phyloP scores from a whole-genome alignment of 345 rosid species.

The Pistacia integerrima region DNA sequence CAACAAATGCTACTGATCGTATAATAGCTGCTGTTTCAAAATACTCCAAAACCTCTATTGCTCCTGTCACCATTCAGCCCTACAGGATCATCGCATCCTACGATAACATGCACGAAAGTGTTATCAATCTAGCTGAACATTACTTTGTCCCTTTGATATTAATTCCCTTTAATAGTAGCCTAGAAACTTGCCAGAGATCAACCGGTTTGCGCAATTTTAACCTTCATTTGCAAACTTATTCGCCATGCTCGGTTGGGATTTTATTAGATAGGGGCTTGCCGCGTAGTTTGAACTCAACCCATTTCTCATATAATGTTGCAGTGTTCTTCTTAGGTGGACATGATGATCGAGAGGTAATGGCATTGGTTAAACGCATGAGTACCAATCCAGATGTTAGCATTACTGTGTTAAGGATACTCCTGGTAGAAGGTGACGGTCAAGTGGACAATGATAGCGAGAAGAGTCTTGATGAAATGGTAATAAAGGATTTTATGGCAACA shows the following conservation, averaged over 20 bases:
- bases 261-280: conserved; percentile 25
- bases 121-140: conserved; percentile 33
- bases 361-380: conserved; percentile 30
- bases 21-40: conserved; percentile 34
- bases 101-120: conserved; percentile 33
- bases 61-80: conserved; percentile 17
- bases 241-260: conserved; percentile 38
- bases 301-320: conserved; percentile 12
- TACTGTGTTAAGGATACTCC: conserved; percentile 16
- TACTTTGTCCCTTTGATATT: conserved; percentile 22
- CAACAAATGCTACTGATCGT: not conserved
- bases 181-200: not conserved
- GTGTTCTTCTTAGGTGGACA: conserved; percentile 35
- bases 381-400: conserved; percentile 19
- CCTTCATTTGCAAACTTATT: conserved; percentile 10
- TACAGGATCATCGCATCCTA: conserved; percentile 25
- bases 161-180: conserved; percentile 24
- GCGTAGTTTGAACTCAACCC: not conserved
- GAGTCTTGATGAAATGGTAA: conserved; percentile 16
- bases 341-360: conserved; percentile 39
- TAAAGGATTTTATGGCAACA: conserved; percentile 21
- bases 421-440: not conserved
- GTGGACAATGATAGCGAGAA: not conserved
- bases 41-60: not conserved
- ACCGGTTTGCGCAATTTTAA: conserved; percentile 7